A percentile compares a stretch with the other conserved stretches of the same genome.
Evolutionary conservation across 1,284 basidiomycete genomes (phyloP).

Genomic region (Tausonia pullulans): DNA sequence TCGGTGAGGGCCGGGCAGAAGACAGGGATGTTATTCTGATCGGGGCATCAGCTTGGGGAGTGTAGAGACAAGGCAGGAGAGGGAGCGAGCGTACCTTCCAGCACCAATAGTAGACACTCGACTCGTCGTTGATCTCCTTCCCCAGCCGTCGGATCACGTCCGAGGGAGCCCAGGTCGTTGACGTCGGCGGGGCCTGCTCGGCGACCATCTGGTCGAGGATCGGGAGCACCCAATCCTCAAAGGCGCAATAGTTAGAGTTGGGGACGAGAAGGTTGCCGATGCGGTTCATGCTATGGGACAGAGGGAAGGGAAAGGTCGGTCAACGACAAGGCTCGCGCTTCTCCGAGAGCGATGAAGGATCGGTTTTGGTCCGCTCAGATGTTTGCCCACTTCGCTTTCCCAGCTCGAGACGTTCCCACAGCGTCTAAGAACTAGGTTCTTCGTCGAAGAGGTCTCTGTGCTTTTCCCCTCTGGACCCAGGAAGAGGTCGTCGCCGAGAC

Average conservation of each 20-base stretch:
- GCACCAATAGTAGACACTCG: slow-evolving; percentile 97
- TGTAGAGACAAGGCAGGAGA: slow-evolving; percentile 15
- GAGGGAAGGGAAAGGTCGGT: neutral
- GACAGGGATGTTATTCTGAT: slow-evolving; percentile 90
- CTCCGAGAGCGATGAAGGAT: neutral
- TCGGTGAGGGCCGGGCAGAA: slow-evolving; percentile 98
- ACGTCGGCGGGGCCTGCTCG: slow-evolving; percentile 52
- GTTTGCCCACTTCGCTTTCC: no score
- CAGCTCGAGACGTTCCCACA: no score
- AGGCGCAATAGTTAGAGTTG: slow-evolving; percentile 98
- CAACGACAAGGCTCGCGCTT: neutral
- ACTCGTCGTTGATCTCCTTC: slow-evolving; percentile 92
- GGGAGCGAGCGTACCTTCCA: slow-evolving; percentile 61
- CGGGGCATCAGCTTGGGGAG: slow-evolving; percentile 4
- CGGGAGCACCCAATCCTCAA: slow-evolving; percentile 97
- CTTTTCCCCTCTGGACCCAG: no score
- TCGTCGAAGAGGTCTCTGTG: no score
- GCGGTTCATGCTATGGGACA: slow-evolving; percentile 56
- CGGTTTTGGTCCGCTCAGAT: neutral
- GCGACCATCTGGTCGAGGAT: slow-evolving; percentile 83
- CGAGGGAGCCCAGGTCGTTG: slow-evolving; percentile 76
- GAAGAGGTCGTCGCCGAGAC: no score
- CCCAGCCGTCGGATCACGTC: slow-evolving; percentile 82
- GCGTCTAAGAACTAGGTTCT: no score
- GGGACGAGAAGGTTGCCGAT: slow-evolving; percentile 97